Base-by-base conservation (phyloP, 805 yeast genomes). In the Saturnispora saitoi region DNA sequence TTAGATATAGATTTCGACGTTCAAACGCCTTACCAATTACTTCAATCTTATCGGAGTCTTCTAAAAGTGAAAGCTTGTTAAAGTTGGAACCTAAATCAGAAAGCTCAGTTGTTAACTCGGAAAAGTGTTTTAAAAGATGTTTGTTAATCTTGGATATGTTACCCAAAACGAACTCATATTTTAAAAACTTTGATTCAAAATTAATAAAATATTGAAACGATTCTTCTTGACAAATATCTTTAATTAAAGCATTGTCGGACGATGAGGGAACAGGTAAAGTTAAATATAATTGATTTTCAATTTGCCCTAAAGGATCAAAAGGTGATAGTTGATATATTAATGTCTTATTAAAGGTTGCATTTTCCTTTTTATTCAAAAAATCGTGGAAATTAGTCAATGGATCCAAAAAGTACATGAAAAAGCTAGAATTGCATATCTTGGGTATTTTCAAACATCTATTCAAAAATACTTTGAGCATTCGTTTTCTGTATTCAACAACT, bases 1-100 rank as follows among this genome's bases (percentile, higher is more conserved):
- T 70, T 20, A 75, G 61, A 19, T 80, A 76, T 17, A 81, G 75
- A 52, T 76, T 80, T 34, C 76, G 78, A 36, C 81, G 76, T 63
- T 93, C 98, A 53, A 86, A 81, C 1, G 89, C 83, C 58, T 86
- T 89, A 1, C 98, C 97, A 28, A 88, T 77, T 53, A 80, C 79
- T 60, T 93, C 98, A 51, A 87, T 73, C 2, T 54, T 55, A 42
- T 57, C 56, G 4, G 69, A 66, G 48, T 65, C 67, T 45, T 67
- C 66, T 9, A 80, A 70, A 3, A 79, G 59, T 1, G 93, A 77
- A 45, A 81, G 67, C 1, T 77, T 64, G 53, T 77, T 78, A 57
- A 76, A 70, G 5, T 67, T 62, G 1, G 75, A 67, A 1, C 81
- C 80, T n/a, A 77, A 59, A 43, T 77, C 81, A 1, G 75, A 68